A percentile compares a stretch with the other conserved stretches of the same genome.
phyloP scores from a whole-genome alignment of 2,329 filamentous ascomycete species.

The Alternaria consortialis region DNA sequence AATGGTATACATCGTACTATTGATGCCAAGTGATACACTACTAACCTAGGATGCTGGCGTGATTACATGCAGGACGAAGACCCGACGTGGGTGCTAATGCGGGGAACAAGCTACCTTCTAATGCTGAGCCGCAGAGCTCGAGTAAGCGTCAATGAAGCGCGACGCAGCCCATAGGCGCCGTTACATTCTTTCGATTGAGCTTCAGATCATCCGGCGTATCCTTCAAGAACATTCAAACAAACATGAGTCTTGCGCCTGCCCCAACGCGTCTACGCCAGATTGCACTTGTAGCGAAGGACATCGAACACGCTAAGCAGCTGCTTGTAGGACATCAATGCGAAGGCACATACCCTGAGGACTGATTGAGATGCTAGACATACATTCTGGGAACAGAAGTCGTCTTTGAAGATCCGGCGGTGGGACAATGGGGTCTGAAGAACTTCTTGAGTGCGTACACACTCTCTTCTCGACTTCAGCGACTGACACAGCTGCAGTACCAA shows the following conservation, averaged over 20 bases:
- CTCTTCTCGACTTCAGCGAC: not conserved
- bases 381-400: constrained; percentile 54
- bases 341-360: not conserved
- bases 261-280: constrained; percentile 50
- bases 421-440: constrained; percentile 54
- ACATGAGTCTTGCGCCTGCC: constrained; percentile 16
- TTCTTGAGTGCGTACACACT: constrained; percentile 44
- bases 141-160: not conserved
- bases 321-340: constrained; percentile 28
- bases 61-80: not conserved
- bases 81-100: constrained; percentile 3
- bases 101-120: constrained; percentile 7
- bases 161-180: not conserved
- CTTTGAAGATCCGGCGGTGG: constrained; percentile 51
- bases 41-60: not conserved
- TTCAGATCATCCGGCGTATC: not conserved
- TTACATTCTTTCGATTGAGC: not conserved
- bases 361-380: constrained; percentile 34
- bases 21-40: not conserved
- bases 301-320: constrained; percentile 35
- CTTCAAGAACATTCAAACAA: constrained; percentile 13
- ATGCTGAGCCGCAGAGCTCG: constrained; percentile 5
- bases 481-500: constrained; percentile 43
- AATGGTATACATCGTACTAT: not conserved
- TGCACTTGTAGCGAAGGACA: constrained; percentile 43